phyloP scores from a whole-genome alignment of 2,329 filamentous ascomycete genomes.

The Aureobasidium sp. region DNA sequence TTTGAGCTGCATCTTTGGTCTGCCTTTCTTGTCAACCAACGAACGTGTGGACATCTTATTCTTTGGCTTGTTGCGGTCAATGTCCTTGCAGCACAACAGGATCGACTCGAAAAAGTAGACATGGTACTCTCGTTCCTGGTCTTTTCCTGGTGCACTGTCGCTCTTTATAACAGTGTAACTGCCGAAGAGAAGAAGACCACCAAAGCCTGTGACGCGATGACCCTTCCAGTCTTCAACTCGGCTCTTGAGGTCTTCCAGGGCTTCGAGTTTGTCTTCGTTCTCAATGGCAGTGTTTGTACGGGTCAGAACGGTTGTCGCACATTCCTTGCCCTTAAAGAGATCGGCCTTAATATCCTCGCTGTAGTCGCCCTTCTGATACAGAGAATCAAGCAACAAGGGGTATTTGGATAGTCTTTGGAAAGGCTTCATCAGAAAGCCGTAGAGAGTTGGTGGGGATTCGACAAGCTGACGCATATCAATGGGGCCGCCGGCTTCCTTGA shows the following conservation, averaged over 20 bases:
- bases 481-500: constrained; percentile 58
- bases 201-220: constrained; percentile 83
- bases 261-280: constrained; percentile 73
- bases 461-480: constrained; percentile 60
- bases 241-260: constrained; percentile 67
- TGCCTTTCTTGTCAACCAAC: constrained; percentile 61
- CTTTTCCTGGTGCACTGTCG: constrained; percentile 55
- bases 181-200: constrained; percentile 77
- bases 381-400: constrained; percentile 77
- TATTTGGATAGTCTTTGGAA: constrained; percentile 96
- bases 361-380: constrained; percentile 72
- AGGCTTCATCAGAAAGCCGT: constrained; percentile 89
- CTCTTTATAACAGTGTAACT: constrained; percentile 81
- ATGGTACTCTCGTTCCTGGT: constrained; percentile 94
- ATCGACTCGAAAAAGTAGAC: constrained; percentile 97
- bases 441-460: constrained; percentile 75
- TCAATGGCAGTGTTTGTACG: constrained; percentile 88
- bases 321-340: constrained; percentile 66
- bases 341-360: constrained; percentile 63
- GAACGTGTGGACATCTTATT: constrained; percentile 65
- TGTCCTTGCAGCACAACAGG: constrained; percentile 91
- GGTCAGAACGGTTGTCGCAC: constrained; percentile 70
- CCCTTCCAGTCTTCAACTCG: constrained; percentile 97
- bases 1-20: constrained; percentile 75
- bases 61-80: constrained; percentile 73